phyloP scores from a whole-genome alignment of 2,329 filamentous ascomycete species.

The Sporothrix curviconia region DNA sequence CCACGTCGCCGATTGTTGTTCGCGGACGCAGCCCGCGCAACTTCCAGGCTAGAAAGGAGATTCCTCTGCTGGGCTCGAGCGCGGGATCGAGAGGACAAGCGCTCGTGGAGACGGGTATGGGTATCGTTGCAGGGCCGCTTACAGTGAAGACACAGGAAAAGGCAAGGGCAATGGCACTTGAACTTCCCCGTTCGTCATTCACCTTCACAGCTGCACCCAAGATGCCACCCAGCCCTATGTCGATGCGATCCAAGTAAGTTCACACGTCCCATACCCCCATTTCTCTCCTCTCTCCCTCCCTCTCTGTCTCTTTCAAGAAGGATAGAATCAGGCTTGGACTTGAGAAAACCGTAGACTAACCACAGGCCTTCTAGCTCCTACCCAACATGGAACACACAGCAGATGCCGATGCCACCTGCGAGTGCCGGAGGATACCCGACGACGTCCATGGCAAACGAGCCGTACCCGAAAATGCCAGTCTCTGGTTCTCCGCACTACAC shows the following conservation, averaged over 20 bases:
- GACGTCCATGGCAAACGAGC: constrained; percentile 42
- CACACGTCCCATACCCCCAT: neutral
- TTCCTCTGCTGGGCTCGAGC: constrained; percentile 73
- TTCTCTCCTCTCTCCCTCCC: no score
- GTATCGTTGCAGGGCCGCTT: constrained; percentile 53
- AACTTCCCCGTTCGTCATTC: constrained; percentile 50
- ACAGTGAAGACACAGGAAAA: constrained; percentile 51
- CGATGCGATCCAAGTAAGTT: constrained; percentile 54
- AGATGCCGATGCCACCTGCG: constrained; percentile 34
- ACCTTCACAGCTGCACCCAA: constrained; percentile 51
- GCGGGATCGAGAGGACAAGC: constrained; percentile 73
- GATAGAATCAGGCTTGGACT: no score
- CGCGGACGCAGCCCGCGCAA: constrained; percentile 88
- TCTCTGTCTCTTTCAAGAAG: no score
- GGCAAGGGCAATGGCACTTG: constrained; percentile 45
- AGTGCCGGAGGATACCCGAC: constrained; percentile 33
- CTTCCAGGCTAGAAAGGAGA: constrained; percentile 89
- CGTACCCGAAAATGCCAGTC: constrained; percentile 48
- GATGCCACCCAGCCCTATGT: constrained; percentile 46
- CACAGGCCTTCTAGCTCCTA: constrained; percentile 41
- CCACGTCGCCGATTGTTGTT: constrained; percentile 87
- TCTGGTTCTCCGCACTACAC: constrained; percentile 42
- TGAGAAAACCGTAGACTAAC: no score
- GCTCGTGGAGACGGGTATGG: constrained; percentile 55
- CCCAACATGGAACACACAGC: constrained; percentile 48